Evolutionary conservation across 2,329 filamentous ascomycete genomes (phyloP), one percentile per base, ranked within the genome.

Genomic region (Sporothrix pseudoabietina): DNA sequence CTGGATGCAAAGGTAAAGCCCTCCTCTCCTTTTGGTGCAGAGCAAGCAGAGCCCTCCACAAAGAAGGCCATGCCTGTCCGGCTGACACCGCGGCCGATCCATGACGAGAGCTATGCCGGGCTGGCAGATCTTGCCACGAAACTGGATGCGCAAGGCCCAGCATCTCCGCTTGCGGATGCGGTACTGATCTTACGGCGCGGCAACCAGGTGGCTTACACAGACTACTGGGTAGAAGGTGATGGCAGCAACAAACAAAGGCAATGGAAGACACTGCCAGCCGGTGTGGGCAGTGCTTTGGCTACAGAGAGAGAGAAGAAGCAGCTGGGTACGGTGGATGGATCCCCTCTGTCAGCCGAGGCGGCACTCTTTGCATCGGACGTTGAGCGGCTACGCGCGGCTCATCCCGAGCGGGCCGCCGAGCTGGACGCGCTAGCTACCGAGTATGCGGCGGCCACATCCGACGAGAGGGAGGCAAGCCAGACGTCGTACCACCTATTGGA

Each of bases 101-200:
- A 86, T 70, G 82, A 85, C 69, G 84, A 84, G 73, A 84, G 83
- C 35, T 85, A 83, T 59, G 76, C 57, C 2, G 84, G 84, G 1
- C 71, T 86, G 19, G 71, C 80, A 16, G 76, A 78, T 7, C 82
- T 81, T 3, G 83, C 83, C 1, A 74, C 71, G 35, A 83, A 82
- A 72, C 76, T 84, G 22, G 83, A 85, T 66, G 75, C 8, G 76
- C 70, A 12, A 77, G 73, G 3, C 77, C 79, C 2, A 14, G 22
- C 39, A 12, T 16, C 26, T 3, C 57, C 65, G 16, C 14, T 72
- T 1, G 72, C 61, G 9, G 80, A 84, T 35, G 78, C 80, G 74
- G 81, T 84, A 1, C 74, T 84, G 0, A 79, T 85, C 3, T 78
- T 85, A 39, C 77, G 83, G 22, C 78, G 83, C 47, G 82, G 80